phyloP scores from a whole-genome alignment of 805 yeast genomes.

The Ogataea populi-albae region DNA sequence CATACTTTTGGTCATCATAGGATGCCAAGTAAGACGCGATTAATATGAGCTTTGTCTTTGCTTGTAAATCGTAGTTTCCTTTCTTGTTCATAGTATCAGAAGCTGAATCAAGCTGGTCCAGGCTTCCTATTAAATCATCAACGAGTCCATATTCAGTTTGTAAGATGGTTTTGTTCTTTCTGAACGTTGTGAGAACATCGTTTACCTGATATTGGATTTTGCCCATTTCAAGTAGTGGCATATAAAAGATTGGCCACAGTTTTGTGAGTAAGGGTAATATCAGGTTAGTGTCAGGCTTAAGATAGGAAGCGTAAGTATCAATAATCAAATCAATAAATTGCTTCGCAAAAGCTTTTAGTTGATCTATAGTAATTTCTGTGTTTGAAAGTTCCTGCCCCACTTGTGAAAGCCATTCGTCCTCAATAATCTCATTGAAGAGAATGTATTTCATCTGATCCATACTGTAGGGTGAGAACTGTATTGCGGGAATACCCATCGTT shows the following conservation, averaged over 20 bases:
- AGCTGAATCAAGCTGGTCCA: conserved; percentile 2
- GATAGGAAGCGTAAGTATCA: conserved; percentile 42
- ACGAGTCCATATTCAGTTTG: conserved; percentile 26
- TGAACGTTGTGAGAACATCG: conserved; percentile 30
- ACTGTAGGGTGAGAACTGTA: conserved; percentile 39
- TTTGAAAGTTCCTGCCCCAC: conserved; percentile 1
- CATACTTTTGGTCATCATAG: conserved; percentile 65
- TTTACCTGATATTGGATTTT: conserved; percentile 19
- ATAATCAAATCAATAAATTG: conserved; percentile 43
- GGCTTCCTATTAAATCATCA: conserved; percentile 16
- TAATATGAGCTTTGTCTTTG: conserved; percentile 64
- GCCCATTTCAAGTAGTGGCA: conserved; percentile 23
- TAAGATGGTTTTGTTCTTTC: conserved; percentile 22
- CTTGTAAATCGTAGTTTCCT: conserved; percentile 47
- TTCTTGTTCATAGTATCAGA: conserved; percentile 3
- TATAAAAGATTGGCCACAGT: conserved; percentile 31
- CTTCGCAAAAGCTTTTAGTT: conserved; percentile 22
- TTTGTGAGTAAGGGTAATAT: conserved; percentile 29
- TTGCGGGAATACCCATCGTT: conserved; percentile 40
- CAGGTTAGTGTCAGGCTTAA: conserved; percentile 43
- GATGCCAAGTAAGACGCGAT: conserved; percentile 85
- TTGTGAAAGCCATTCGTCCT: conserved; percentile 14
- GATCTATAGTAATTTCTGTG: conserved; percentile 8
- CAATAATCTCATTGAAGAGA: conserved; percentile 21
- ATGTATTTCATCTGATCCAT: conserved; percentile 38